Evolutionary conservation across 164 flowering plant genomes (phyloP), one percentile per base, ranked within the genome.

Genomic region (Hamamelis virginiana): DNA sequence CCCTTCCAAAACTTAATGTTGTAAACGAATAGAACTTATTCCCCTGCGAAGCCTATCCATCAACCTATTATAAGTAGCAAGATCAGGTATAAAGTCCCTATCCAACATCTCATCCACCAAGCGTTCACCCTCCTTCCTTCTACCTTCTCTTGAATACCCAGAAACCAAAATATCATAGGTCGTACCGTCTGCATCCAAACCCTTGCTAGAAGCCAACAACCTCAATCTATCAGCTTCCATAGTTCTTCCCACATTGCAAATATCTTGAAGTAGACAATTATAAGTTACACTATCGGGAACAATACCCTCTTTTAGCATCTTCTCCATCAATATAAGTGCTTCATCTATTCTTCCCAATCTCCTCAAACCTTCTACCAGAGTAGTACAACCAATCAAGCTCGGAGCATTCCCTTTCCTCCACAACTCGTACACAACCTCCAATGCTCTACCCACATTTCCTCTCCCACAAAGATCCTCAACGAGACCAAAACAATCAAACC

Each of bases 21-120:
- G 28, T n/a, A 23, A 60, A 33, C 19, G 15, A 16, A 18, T 21
- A 45, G n/a, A 51, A 48, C 16, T 25, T 60, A 8, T 27, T 59
- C 55, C 26, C 61, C 28, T 67, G 26, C 52, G 62, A 25, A 90
- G 81, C 28, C 82, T 80, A 74, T 83, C 76, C 85, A 83, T 83
- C 73, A 88, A 77, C 76, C 79, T 77, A 63, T 94, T 94, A 76
- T 92, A 94, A 0, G 86, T 84, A 46, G 83, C 86, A 80, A 94
- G 75, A 76, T 91, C 97, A 72, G 90, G 86, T 59, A 94, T 78
- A 71, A 85, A 84, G 38, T 82, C 98, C 55, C 62, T 80, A 70
- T 94, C 98, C 83, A 94, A 76, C 98, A 94, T 94, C 81, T 87
- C 91, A 73, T 91, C 80, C 56, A 94, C 76, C 68, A 94, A 47